Percentiles rank a stretch among this genome's conserved stretches.
Conservation (phyloP, 2,329 filamentous ascomycete species). For the Alternaria longipes region DNA sequence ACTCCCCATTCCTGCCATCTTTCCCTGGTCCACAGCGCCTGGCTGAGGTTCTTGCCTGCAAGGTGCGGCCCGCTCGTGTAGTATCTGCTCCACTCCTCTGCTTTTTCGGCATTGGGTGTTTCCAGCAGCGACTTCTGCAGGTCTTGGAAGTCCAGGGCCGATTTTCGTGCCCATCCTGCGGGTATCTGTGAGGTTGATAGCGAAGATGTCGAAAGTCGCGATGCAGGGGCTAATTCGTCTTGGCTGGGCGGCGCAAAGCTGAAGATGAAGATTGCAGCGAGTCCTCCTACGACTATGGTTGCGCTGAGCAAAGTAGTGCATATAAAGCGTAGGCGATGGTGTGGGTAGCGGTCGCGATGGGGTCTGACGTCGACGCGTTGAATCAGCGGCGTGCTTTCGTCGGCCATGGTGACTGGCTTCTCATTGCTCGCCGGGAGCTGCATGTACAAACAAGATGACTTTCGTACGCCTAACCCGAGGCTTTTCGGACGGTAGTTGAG, state of each 20-base stretch:
- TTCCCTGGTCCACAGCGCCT: constrained; percentile 62
- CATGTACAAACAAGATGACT: constrained; percentile 17
- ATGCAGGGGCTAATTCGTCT: constrained; percentile 29
- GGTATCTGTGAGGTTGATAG: constrained; percentile 39
- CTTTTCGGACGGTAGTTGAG: constrained; percentile 3
- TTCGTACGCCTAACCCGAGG: constrained; percentile 10
- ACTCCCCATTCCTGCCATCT: constrained; percentile 61
- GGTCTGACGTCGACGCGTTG: constrained; percentile 66
- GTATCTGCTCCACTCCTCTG: constrained; percentile 60
- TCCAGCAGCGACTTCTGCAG: constrained; percentile 63
- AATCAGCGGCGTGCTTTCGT: constrained; percentile 74
- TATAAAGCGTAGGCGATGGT: constrained; percentile 70
- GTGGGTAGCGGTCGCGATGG: constrained; percentile 61
- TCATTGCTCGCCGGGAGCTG: constrained; percentile 34
- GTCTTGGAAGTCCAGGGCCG: constrained; percentile 63
- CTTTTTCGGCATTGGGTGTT: constrained; percentile 64
- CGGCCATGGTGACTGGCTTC: constrained; percentile 50
- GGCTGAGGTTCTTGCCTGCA: constrained; percentile 61
- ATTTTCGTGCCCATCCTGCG: constrained; percentile 52
- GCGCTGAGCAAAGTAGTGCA: constrained; percentile 66
- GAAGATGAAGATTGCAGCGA: constrained; percentile 51
- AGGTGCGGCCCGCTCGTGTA: constrained; percentile 62
- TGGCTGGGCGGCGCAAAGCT: constrained; percentile 49
- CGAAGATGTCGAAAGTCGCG: constrained; percentile 17
- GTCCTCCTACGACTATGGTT: constrained; percentile 51